Evolutionary conservation across 2,329 filamentous ascomycete species (phyloP), one percentile per base, ranked within the genome.

Genomic region (Pyrenophora graminea): DNA sequence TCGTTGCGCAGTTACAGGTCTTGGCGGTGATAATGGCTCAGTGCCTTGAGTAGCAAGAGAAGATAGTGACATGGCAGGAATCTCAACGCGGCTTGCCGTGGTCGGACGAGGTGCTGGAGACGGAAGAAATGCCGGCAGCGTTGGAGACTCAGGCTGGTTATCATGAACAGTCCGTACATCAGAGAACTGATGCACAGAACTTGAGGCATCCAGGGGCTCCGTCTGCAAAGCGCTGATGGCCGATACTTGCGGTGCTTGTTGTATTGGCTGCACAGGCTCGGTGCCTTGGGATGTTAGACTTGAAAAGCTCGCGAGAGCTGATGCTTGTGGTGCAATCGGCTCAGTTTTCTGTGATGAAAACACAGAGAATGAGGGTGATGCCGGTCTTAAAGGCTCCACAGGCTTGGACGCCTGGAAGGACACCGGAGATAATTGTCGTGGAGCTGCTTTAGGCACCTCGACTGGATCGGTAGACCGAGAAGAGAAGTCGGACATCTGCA

Each of bases 101-200:
- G 67, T 64, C 10, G 66, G 68, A 32, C 66, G 63, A 39, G 64
- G 70, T 39, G 39, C 40, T n/a, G 66, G 66, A 43, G 58, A 66
- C 12, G 67, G 68, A 4, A 72, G 52, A 55, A 70, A 68, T 8
- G 63, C 43, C 15, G 70, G 68, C 5, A 70, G 56, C 5, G 66
- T 70, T 32, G 69, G 69, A 15, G 69, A 72, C 49, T 72, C 70
- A 23, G 69, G 69, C 45, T 69, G 65, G n/a, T 59, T 61, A 27
- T 67, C 60, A 17, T 70, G 70, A 19, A 71, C 41, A 12, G 61
- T 63, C 27, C 52, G 64, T 13, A 71, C 61, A 44, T 60, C 57
- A 12, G 69, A 72, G 43, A 69, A 56, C 12, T 47, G 31, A 42
- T 68, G 57, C 27, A 52, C 23, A 15, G 59, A 46, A 19, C 30